Percentiles rank a stretch among this genome's conserved stretches.
These are phyloP conservation scores for Poa pratensis DNA, from an alignment of 176 grass and related monocot genomes.

Conservation along the genomic window DNA sequence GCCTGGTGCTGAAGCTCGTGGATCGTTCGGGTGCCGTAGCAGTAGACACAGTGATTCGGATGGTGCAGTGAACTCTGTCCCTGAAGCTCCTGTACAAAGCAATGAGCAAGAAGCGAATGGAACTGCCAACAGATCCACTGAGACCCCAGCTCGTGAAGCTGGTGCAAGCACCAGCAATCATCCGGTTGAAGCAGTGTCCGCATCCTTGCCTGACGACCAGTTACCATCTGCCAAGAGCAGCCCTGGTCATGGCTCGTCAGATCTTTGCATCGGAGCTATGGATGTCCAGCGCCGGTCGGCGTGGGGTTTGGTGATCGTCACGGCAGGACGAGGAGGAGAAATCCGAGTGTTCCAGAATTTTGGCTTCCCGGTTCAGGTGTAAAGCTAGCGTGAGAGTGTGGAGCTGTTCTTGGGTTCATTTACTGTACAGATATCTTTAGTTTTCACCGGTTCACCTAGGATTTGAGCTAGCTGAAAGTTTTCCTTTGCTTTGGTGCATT, in stretches of 20 bases:
- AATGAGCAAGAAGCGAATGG: conserved; percentile 34
- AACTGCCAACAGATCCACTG: conserved; percentile 34
- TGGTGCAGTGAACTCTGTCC: conserved; percentile 38
- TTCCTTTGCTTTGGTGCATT: background rate
- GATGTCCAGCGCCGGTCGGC: conserved; percentile 62
- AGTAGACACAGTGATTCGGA: conserved; percentile 58
- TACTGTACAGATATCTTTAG: conserved; percentile 56
- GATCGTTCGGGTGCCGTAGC: conserved; percentile 40
- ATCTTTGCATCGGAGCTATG: conserved; percentile 59
- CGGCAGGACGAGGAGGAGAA: conserved; percentile 70
- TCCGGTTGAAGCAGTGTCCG: conserved; percentile 27
- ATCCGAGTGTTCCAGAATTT: conserved; percentile 96
- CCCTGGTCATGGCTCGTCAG: conserved; percentile 52
- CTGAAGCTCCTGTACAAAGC: conserved; percentile 37
- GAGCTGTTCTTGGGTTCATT: conserved; percentile 29
- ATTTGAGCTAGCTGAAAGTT: background rate
- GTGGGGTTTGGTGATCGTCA: conserved; percentile 95
- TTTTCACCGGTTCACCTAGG: conserved; percentile 36
- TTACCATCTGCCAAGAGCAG: conserved; percentile 51
- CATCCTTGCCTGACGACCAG: conserved; percentile 60
- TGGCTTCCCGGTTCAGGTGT: conserved; percentile 87
- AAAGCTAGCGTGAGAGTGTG: conserved; percentile 42
- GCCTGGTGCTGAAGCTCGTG: conserved; percentile 58
- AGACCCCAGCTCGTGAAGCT: conserved; percentile 32
- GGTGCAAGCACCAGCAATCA: conserved; percentile 26